Percentiles rank a stretch among this genome's conserved stretches.
Evolutionary conservation across 768 basidiomycete species (phyloP).

Genomic region (Amanita phalloides): DNA sequence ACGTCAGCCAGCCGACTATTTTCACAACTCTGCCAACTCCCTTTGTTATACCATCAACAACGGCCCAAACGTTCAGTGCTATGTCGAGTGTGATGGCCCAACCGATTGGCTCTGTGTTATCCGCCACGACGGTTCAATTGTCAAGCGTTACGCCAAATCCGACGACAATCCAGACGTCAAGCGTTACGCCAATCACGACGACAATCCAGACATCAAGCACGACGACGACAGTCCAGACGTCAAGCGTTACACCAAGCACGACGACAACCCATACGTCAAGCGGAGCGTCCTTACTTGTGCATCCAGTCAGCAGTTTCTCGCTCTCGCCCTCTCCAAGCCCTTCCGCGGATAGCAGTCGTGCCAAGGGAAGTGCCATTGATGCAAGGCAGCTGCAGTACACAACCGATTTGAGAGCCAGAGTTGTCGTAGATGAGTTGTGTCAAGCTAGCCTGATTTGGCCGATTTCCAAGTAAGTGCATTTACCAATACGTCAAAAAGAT

Average conservation of each 20-base stretch:
- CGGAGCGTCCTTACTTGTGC: background rate
- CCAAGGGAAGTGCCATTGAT: background rate
- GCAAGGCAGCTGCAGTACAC: background rate
- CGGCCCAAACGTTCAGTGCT: background rate
- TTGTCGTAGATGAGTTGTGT: slow-evolving; percentile 34
- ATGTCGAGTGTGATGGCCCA: background rate
- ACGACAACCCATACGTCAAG: background rate
- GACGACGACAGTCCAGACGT: background rate
- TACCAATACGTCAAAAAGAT: background rate
- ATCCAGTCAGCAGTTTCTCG: background rate
- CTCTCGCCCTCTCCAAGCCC: background rate
- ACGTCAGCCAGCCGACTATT: background rate
- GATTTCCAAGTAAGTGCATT: slow-evolving; percentile 42
- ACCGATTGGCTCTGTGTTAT: too few species aligned
- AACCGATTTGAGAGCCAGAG: background rate
- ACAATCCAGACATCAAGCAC: too few species aligned
- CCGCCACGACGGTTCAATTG: too few species aligned
- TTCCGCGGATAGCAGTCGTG: background rate
- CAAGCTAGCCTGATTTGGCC: slow-evolving; percentile 42
- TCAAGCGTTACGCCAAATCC: too few species aligned
- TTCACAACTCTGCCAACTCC: background rate
- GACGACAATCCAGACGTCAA: too few species aligned
- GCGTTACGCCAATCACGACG: too few species aligned
- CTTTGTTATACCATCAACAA: background rate
- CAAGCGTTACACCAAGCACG: background rate